Percentiles rank a stretch among this genome's conserved stretches.
Evolutionary conservation across 2,329 filamentous ascomycete genomes (phyloP).

Genomic region (Mycosphaerella sp.): DNA sequence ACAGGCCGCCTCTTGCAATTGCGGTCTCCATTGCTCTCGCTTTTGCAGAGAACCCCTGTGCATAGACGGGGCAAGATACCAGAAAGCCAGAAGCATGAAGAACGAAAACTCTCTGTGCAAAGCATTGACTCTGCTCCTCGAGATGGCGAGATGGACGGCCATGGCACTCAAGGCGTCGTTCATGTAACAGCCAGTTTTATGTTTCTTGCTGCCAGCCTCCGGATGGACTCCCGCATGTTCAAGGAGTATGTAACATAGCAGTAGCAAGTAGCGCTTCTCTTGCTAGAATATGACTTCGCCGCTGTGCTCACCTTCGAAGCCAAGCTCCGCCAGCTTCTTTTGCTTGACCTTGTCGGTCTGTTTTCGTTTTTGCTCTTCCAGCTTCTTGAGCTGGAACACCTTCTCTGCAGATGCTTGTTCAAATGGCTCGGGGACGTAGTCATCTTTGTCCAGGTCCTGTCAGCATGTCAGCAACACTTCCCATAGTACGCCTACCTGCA

Average conservation of each 20-base stretch:
- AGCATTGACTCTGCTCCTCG: background rate
- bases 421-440: slow-evolving; percentile 69
- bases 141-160: background rate
- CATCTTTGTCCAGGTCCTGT: slow-evolving; percentile 85
- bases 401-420: slow-evolving; percentile 59
- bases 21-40: background rate
- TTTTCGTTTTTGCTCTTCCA: slow-evolving; percentile 63
- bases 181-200: background rate
- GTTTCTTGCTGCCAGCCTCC: background rate
- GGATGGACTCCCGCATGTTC: slow-evolving; percentile 32
- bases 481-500: background rate
- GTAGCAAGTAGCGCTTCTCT: slow-evolving; percentile 2
- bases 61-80: background rate
- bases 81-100: background rate
- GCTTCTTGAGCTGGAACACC: slow-evolving; percentile 66
- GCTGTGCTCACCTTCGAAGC: slow-evolving; percentile 80
- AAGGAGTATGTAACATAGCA: slow-evolving; percentile 30
- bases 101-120: background rate
- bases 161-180: background rate
- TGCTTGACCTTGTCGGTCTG: slow-evolving; percentile 64
- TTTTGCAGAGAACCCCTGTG: background rate
- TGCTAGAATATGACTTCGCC: slow-evolving; percentile 63
- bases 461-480: slow-evolving; percentile 5
- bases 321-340: slow-evolving; percentile 66
- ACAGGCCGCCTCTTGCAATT: background rate